Conservation (phyloP, 768 basidiomycete species). For the Cystofilobasidium bisporidii region DNA sequence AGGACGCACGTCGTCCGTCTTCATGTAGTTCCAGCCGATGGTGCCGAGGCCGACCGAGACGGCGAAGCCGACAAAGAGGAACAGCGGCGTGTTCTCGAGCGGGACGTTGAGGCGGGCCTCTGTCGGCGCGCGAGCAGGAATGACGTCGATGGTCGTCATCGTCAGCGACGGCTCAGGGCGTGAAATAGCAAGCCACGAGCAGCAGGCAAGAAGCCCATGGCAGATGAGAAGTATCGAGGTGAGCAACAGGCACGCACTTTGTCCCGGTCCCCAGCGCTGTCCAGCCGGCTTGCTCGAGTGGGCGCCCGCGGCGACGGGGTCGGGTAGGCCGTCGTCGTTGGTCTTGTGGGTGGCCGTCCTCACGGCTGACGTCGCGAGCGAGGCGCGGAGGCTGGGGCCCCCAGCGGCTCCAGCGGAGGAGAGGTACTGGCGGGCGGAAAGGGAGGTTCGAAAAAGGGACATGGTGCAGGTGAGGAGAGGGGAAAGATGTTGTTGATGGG, state of each 20-base stretch:
- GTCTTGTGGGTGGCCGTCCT: too few relatives aligned
- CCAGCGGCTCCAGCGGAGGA: too few relatives aligned
- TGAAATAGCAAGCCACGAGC: too few relatives aligned
- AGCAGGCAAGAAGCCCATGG: background rate
- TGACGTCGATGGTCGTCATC: background rate
- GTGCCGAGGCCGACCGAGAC: conserved; percentile 6
- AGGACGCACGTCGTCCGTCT: conserved; percentile 1
- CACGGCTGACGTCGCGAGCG: too few relatives aligned
- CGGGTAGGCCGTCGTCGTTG: background rate
- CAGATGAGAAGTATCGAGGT: background rate
- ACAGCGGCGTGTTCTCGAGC: conserved; percentile 5
- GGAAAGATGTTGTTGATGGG: too few relatives aligned
- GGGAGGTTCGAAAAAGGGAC: too few relatives aligned
- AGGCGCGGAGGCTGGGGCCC: too few relatives aligned
- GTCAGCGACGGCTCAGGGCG: background rate
- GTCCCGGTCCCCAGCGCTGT: background rate
- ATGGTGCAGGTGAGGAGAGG: too few relatives aligned
- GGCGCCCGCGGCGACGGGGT: background rate
- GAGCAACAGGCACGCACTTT: background rate
- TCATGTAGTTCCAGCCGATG: background rate
- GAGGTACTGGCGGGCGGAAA: too few relatives aligned
- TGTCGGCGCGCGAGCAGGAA: background rate
- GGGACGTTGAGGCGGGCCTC: conserved; percentile 1
- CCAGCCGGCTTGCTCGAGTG: background rate
- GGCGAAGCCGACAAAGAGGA: background rate